Base-by-base conservation (phyloP, 805 yeast genomes). In the Suhomyces kilbournensis region DNA sequence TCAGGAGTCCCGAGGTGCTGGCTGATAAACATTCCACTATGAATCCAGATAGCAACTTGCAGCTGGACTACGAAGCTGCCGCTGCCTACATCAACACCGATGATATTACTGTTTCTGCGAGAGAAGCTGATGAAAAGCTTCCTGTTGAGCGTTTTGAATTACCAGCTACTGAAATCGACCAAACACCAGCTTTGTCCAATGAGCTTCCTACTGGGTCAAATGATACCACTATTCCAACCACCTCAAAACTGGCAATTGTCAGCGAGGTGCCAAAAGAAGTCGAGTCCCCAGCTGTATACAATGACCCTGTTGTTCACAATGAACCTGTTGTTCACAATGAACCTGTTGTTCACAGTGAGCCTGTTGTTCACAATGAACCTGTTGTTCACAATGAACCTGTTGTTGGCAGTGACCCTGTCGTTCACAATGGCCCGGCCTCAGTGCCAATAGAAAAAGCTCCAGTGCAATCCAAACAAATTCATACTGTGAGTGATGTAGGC, bases 31-130 rank as follows among this genome's bases (percentile, higher is more conserved):
- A 4, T 44, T n/a, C 46, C 12, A 15, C 8, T 25, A 1, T 7
- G 7, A 15, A 25, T 25, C 25, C 42, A 15, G 43, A 46, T n/a
- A 26, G 25, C 35, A 46, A n/a, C 25, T 34, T 46, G 8, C 49
- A 46, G 25, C 14, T 17, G 12, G 49, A 46, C 20, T 46, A 46
- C 15, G 32, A 32, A 6, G 49, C 35, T 19, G 49, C 39, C 5
- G 44, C 49, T 5, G 49, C 49, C 6, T 46, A 23, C 49, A 46
- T 46, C 23, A 20, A 34, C 10, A n/a, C 20, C 15, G 22, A 44
- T 44, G 22, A 26, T 39, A 15, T n/a, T 14, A n/a, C 35, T 32
- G 35, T n/a, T 17, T 10, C 42, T 7, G 9, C 42, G 14, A 17
- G 17, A 38, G 23, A 38, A 10, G 42, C 42, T 8, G 22, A 38